Evolutionary conservation across 345 rosid genomes (phyloP).

Genomic region (Eucalyptus curtisii): DNA sequence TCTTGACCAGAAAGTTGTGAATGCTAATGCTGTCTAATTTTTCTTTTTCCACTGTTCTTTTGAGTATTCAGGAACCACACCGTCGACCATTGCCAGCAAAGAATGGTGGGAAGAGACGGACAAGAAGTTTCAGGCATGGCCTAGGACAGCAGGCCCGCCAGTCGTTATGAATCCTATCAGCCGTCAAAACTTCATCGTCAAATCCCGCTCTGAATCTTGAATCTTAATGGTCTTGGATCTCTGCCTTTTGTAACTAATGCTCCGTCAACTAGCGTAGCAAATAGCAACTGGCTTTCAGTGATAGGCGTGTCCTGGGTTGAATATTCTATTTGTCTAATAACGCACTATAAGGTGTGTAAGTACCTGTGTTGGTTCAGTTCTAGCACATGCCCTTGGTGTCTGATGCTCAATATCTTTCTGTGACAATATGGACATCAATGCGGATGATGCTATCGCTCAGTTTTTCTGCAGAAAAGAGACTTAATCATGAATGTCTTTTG

Average conservation of each 20-base stretch:
- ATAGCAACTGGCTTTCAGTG: background rate
- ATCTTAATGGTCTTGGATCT: background rate
- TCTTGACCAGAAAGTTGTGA: background rate
- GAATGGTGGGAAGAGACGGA: constrained; percentile 86
- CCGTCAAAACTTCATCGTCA: constrained; percentile 87
- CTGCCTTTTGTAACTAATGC: background rate
- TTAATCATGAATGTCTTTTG: background rate
- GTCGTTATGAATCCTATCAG: constrained; percentile 92
- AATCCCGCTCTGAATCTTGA: constrained; percentile 15
- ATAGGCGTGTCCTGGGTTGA: background rate
- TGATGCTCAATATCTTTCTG: background rate
- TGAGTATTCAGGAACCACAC: constrained; percentile 56
- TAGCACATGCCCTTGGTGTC: background rate
- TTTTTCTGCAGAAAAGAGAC: background rate
- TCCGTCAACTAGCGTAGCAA: background rate
- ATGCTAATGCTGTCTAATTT: background rate
- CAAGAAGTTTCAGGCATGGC: constrained; percentile 93
- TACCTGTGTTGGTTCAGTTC: background rate
- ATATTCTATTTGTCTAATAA: background rate
- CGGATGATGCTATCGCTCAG: background rate
- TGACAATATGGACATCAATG: background rate
- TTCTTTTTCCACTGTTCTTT: background rate
- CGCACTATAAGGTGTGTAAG: background rate
- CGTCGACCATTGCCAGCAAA: constrained; percentile 48
- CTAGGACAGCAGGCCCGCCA: constrained; percentile 86